Evolutionary conservation across 2,329 filamentous ascomycete species (phyloP), one percentile per base, ranked within the genome.

Genomic region (Raffaelea ambrosiae): DNA sequence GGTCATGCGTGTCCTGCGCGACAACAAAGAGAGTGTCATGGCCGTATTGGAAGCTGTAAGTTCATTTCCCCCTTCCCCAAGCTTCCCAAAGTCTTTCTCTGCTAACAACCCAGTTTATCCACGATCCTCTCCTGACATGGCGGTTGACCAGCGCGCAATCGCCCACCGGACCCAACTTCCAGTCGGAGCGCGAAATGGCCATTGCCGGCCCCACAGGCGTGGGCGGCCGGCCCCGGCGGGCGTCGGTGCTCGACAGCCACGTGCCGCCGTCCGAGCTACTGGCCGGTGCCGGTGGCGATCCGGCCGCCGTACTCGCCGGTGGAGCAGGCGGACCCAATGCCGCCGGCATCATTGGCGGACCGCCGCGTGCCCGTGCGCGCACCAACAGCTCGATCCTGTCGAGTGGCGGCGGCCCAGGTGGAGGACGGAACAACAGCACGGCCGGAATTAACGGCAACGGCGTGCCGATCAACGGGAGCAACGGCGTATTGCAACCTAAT

Each of bases 1-100:
- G 58, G 91, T 96, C 44, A 99, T 99, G 93, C 81, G 93, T 52
- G 90, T 99, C 14, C 72, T 99, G 55, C 77, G 93, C 48, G 89
- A 93, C 56, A 98, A 98, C 67, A 98, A 98, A 68, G 93, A 98
- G 70, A 95, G 89, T 39, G 78, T 99, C 50, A 96, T 98, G 88
- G 93, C 93, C 26, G 93, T 99, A 19, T 72, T 98, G 48, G 93
- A 99, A 77, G 93, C 93, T 55, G 88, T 93, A 79, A 81, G 86
- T 83, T 45, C 22, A 46, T 14, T 19, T 21, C 3, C 11, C 41
- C 36, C 42, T 40, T 14, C 33, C 38, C n/a, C 7, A 44, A 38
- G 21, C 29, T 55, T 40, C 29, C 22, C 31, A 55, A 36, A 16
- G 44, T 33, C n/a, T n/a, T 22, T 51, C 55, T 44, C 16, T 44